These are phyloP conservation scores for Polytrichum commune DNA, from an alignment of 225 moss, liverwort and hornwort species.

Conservation along the genomic window DNA sequence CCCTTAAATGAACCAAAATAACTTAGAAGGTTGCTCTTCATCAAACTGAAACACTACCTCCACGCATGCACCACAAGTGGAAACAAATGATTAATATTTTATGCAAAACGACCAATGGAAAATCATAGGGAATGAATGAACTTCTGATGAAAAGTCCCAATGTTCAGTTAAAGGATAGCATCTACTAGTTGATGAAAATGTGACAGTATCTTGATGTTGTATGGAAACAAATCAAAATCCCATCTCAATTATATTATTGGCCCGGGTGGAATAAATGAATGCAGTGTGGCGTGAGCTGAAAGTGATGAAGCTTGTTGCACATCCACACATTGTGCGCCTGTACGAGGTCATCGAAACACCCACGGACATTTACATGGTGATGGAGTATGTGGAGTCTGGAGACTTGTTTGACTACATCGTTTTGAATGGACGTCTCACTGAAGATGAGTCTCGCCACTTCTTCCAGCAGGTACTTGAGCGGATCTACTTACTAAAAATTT, in stretches of 20 bases:
- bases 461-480: constrained; percentile 35
- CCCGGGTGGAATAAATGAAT: background rate
- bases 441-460: constrained; percentile 55
- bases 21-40: too few relatives aligned
- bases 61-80: too few relatives aligned
- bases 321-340: constrained; percentile 50
- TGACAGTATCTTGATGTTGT: background rate
- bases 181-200: too few relatives aligned
- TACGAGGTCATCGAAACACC: constrained; percentile 58
- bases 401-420: constrained; percentile 60
- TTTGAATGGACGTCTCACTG: constrained; percentile 51
- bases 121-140: too few relatives aligned
- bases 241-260: background rate
- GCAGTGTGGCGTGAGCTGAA: constrained; percentile 52
- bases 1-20: too few relatives aligned
- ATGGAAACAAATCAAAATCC: background rate
- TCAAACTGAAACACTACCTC: too few relatives aligned
- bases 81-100: too few relatives aligned
- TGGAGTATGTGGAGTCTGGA: constrained; percentile 60
- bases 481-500: too few relatives aligned
- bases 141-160: too few relatives aligned
- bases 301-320: constrained; percentile 59
- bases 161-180: too few relatives aligned
- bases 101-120: too few relatives aligned
- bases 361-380: constrained; percentile 51